Base-by-base conservation (phyloP, 441 rosid genomes). In the Croton laevigatus region DNA sequence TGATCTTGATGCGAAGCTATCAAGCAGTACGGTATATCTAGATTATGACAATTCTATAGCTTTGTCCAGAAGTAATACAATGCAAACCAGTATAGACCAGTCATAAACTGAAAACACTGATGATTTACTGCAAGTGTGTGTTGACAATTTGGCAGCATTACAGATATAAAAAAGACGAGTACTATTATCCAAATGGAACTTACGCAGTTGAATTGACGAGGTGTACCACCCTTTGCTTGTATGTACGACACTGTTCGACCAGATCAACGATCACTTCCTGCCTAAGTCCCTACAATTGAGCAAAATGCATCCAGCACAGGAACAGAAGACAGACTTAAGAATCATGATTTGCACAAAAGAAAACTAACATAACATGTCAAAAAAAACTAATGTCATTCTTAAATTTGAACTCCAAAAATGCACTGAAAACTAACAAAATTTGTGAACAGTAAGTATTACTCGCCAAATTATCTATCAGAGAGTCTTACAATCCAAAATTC, bases 141-240 rank as follows among this genome's bases (percentile, higher is more conserved):
- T 36, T 54, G 20, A 23, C n/a, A 5, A 46, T 14, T 49, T 19
- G 8, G 40, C 7, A 14, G 62, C 55, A 12, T 14, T 32, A 66
- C 2, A 59, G 27, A 60, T 44, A 51, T 6, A 60, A 60, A 4
- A 49, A 44, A 63, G 46, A 23, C 16, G 22, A 59, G 40, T 59
- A 67, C 36, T 3, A n/a, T 16, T 5, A 59, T 61, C 32, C 75
- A 69, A 63, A 70, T 62, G 68, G 64, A 75, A 79, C 97, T 86
- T 86, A 96, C 98, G 92, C 73, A 75, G 99, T 91, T 53, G 99
- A 96, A 87, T 96, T 93, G 64, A 93, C 99, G 72, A 96, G 89
- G 80, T 96, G 99, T 66, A 96, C 98, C 66, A 93, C 97, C 79
- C 99, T 90, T 79, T 90, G 96, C 83, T 96, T 96, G 88, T 91